These are phyloP conservation scores for Senna siamea DNA, from an alignment of 306 rosid genomes.

Conservation along the genomic window DNA sequence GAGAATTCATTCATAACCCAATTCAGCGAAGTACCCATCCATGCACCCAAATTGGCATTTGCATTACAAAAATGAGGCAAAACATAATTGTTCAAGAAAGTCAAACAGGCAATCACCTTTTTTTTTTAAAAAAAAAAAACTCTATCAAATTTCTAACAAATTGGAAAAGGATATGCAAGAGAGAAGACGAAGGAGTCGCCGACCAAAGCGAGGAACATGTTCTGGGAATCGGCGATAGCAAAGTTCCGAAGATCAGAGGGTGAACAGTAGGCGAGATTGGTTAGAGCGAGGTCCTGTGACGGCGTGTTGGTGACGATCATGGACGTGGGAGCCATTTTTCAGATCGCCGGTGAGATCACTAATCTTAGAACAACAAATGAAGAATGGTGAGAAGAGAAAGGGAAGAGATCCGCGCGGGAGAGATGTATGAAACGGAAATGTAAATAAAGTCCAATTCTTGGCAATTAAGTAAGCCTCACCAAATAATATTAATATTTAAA, in stretches of 20 bases:
- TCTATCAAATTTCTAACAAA: background rate
- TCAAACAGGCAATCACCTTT: background rate
- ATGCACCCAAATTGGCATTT: background rate
- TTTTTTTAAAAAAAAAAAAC: background rate
- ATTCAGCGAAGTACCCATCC: background rate
- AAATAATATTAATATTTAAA: too few species aligned
- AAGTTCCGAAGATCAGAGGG: conserved; percentile 67
- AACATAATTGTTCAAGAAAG: background rate
- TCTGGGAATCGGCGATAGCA: conserved; percentile 61
- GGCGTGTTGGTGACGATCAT: conserved; percentile 80
- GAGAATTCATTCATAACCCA: background rate
- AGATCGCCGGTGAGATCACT: conserved; percentile 22
- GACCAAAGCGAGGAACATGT: conserved; percentile 60
- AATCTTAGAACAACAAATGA: background rate
- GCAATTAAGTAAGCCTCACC: background rate
- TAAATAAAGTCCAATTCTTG: background rate
- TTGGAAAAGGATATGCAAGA: conserved; percentile 73
- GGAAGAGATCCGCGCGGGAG: conserved; percentile 19
- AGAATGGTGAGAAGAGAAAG: background rate
- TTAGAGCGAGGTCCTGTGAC: conserved; percentile 63
- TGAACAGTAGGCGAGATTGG: conserved; percentile 79
- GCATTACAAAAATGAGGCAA: conserved; percentile 24
- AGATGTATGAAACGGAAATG: background rate
- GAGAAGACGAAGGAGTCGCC: conserved; percentile 74
- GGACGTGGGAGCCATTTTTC: conserved; percentile 53